These are phyloP conservation scores for Sedum album DNA, from an alignment of 164 flowering plant species.

Conservation along the genomic window DNA sequence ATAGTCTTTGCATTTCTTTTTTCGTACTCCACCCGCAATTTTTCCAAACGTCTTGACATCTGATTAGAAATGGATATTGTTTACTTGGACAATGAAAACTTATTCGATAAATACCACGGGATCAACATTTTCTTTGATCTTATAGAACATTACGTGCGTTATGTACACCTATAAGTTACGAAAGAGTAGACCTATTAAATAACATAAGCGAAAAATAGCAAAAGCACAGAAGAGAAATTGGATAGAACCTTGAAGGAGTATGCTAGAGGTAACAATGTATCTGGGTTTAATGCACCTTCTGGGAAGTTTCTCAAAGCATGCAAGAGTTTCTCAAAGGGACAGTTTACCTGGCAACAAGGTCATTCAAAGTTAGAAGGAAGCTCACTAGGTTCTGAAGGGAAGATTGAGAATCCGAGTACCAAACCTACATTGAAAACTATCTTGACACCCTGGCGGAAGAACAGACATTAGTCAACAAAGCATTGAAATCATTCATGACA, in stretches of 20 bases:
- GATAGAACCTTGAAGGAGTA: conserved; percentile 68
- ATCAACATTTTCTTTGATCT: too few species aligned
- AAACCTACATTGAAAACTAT: conserved; percentile 92
- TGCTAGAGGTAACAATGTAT: conserved; percentile 81
- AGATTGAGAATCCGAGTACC: conserved; percentile 15
- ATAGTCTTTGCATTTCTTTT: conserved; percentile 27
- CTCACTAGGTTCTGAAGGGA: not conserved
- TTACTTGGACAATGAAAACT: not conserved
- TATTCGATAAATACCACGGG: too few species aligned
- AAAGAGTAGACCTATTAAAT: not conserved
- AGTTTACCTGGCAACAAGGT: conserved; percentile 37
- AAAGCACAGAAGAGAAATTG: not conserved
- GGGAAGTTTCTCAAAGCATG: conserved; percentile 86
- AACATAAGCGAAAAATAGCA: not conserved
- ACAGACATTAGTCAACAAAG: not conserved
- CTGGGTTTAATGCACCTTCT: conserved; percentile 93
- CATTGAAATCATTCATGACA: not conserved
- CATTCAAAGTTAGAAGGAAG: conserved; percentile 6
- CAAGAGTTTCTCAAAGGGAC: conserved; percentile 90
- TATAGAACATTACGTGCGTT: too few species aligned
- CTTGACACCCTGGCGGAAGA: conserved; percentile 61
- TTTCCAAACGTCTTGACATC: conserved; percentile 50
- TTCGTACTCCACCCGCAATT: conserved; percentile 36
- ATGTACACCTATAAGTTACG: too few species aligned
- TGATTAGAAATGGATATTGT: conserved; percentile 12